Evolutionary conservation across 345 rosid species (phyloP).

Genomic region (Fremontodendron californicum): DNA sequence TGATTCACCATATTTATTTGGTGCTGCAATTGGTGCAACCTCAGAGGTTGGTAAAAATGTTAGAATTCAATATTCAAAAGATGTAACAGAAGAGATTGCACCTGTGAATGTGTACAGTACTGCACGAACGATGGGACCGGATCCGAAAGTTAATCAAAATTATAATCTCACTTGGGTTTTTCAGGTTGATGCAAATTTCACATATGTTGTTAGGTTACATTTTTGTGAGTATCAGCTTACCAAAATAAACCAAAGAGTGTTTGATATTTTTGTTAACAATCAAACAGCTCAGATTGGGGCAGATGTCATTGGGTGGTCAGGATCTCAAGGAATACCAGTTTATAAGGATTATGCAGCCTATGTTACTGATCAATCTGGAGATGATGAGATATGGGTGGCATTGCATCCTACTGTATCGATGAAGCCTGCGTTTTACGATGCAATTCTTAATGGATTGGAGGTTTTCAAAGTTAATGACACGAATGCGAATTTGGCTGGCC

Average conservation of each 20-base stretch:
- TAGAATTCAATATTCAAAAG: slow-evolving; percentile 22
- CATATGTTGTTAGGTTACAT: slow-evolving; percentile 51
- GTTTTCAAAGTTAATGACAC: slow-evolving; percentile 48
- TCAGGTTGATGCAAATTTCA: slow-evolving; percentile 49
- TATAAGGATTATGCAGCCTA: slow-evolving; percentile 47
- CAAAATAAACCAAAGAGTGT: slow-evolving; percentile 42
- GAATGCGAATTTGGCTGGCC: slow-evolving; percentile 43
- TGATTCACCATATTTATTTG: slow-evolving; percentile 42
- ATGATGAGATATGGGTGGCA: slow-evolving; percentile 33
- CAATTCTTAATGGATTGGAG: slow-evolving; percentile 53
- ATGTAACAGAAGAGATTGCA: slow-evolving; percentile 29
- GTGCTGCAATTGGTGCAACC: slow-evolving; percentile 39
- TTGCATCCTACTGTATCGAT: slow-evolving; percentile 36
- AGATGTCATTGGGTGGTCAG: slow-evolving; percentile 51
- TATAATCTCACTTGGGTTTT: slow-evolving; percentile 62
- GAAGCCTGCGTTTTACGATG: slow-evolving; percentile 39
- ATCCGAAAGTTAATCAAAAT: slow-evolving; percentile 24
- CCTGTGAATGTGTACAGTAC: slow-evolving; percentile 42
- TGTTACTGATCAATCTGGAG: slow-evolving; percentile 23
- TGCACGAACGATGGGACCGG: slow-evolving; percentile 48
- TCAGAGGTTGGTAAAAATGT: slow-evolving; percentile 6
- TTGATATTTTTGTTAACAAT: slow-evolving; percentile 48
- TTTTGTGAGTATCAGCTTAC: slow-evolving; percentile 46
- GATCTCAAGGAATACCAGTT: slow-evolving; percentile 34
- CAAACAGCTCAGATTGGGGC: slow-evolving; percentile 38